Base-by-base conservation (phyloP, 805 yeast genomes). In the Crinitomyces ghanaensis region DNA sequence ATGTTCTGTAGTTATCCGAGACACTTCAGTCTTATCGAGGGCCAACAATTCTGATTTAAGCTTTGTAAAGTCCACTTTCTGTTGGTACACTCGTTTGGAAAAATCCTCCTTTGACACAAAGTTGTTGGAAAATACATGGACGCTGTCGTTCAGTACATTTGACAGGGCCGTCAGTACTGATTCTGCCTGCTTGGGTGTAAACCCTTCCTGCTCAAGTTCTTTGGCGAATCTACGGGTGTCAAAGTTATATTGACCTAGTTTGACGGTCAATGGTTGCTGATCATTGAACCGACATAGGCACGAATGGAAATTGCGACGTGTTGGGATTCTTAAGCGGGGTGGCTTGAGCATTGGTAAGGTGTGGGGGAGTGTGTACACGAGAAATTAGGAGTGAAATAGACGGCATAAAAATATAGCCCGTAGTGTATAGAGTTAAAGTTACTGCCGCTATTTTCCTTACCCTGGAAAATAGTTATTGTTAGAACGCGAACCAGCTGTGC, bases 11-110 rank as follows among this genome's bases (percentile, higher is more conserved):
- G 78, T 76, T 39, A 88, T 68, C 33, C 74, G 72, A 38, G 80
- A 76, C 50, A 82, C 80, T 49, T 91, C 97, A 18, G 84, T 70
- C 51, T 76, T 74, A 59, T 91, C 97, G 56, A 83, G 72, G 31
- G 84, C 75, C 47, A 84, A 86, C 26, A 91, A 66, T 54, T 88
- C 97, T 20, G 95, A 93, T 50, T 86, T 78, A 39, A 91, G 68
- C 51, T 88, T 88, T 24, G 95, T 91, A 65, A 91, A 88, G 52
- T 91, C 97, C 20, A 91, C 96, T 47, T 88, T 83, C 49, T 91
- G 97, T 53, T 88, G 95, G 56, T 91, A 91, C 3, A 95, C 79
- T 50, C 85, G 70, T 44, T 85, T 75, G 19, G 82, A 74, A 28
- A 88, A 66, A 28, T 77, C 74, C 46, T 85, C 95, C 46, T 84